Conservation (phyloP, 2,329 filamentous ascomycete species). For the Neofusicoccum laricinum region DNA sequence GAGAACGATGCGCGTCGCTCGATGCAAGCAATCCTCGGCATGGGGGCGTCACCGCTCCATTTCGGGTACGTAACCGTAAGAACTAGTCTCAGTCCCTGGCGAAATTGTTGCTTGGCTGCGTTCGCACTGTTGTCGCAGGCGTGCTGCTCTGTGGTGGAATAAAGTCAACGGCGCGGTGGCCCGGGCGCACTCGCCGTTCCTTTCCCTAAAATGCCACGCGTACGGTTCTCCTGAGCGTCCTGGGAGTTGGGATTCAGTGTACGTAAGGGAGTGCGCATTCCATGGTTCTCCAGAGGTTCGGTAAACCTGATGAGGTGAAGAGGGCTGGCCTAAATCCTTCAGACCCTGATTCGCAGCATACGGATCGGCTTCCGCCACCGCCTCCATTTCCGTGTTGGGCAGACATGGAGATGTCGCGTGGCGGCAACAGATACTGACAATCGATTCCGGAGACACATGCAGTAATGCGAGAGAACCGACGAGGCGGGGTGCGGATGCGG, state of each 20-base stretch:
- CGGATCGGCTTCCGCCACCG: not conserved
- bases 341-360: not conserved
- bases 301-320: not conserved
- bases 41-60: not conserved
- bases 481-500: constrained; percentile 3
- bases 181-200: not conserved
- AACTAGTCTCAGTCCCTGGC: not conserved
- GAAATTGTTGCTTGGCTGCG: constrained; percentile 5
- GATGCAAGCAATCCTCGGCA: not conserved
- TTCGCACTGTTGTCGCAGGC: not conserved
- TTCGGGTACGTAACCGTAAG: not conserved
- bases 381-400: not conserved
- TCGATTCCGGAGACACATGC: not conserved
- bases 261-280: constrained; percentile 4
- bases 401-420: not conserved
- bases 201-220: not conserved
- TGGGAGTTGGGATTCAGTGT: not conserved
- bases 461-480: not conserved
- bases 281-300: not conserved
- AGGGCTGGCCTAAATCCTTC: constrained; percentile 1
- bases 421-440: not conserved
- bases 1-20: not conserved
- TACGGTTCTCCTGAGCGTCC: not conserved
- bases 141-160: not conserved
- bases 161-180: not conserved